Evolutionary conservation across 2,329 filamentous ascomycete species (phyloP), one percentile per base, ranked within the genome.

Genomic region (Huntiella moniliformis): DNA sequence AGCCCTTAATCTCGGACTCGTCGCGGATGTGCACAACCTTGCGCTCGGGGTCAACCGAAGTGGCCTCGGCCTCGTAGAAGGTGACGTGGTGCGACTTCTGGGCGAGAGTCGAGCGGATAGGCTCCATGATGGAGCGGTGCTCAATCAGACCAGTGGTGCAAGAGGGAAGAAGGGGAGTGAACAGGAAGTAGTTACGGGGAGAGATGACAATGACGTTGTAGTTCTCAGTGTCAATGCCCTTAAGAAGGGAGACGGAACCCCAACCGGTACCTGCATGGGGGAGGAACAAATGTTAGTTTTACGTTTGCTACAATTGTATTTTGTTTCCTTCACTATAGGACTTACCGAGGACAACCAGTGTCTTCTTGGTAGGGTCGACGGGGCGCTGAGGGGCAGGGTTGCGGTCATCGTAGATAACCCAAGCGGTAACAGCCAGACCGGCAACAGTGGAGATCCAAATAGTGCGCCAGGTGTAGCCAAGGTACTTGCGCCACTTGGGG

Each of bases 51-150:
- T 98, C 91, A 60, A 98, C 84, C 67, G 91, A 88, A 58, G 82
- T 93, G 48, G 85, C 86, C 62, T 96, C 88, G 54, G 91, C 91
- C 73, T 98, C 91, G 72, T 94, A 98, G 73, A 82, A 98, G 65
- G 86, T 91, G 62, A 93, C 91, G 42, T 79, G 73, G 52, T 84
- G 82, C 67, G 84, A 86, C 74, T 96, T 96, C 68, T 91, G 82
- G 58, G 87, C 83, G 55, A 94, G 74, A 62, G 98, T 94, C 61
- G 91, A 85, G 60, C 91, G 85, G 57, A 98, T 81, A 48, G 91
- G 91, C 69, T 98, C 91, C 91, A 98, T 98, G 65, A 98, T 98
- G 59, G 87, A 96, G 61, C 91, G 85, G 70, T 96, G 91, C 72
- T 98, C 91, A 63, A 98, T 91, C 56, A 85, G 82, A 57, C 91